Evolutionary conservation across 768 basidiomycete genomes (phyloP), one percentile per base, ranked within the genome.

Genomic region (Russula dissimulans): DNA sequence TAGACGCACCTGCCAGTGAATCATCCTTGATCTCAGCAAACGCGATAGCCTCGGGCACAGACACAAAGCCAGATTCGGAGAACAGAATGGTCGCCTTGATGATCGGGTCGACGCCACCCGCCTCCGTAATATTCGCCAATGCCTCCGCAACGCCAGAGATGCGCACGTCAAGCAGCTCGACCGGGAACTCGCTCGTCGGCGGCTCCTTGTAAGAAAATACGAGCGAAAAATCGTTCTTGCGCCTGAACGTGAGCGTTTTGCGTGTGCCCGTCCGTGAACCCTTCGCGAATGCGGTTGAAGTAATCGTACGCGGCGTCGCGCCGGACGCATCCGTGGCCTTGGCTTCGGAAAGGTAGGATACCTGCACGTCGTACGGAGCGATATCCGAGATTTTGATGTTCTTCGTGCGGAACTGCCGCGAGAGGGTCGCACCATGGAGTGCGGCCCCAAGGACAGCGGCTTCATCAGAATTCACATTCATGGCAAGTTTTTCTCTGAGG

Each of bases 381-480:
- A 89, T 78, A 70, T 98, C 97, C 5, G 79, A 72, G 34, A 97
- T 79, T 62, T 91, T 89, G 71, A 97, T 88, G 66, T 88, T 85
- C 75, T 98, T 99, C 51, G 97, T 97, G 76, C 89, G 89, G 80
- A 97, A 98, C 68, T 91, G 91, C 43, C 87, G 79, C 65, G 88
- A 92, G 31, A 95, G 79, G 26, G 83, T 79, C 4, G 97, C 95
- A 15, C 95, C 97, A 63, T 95, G 85, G 51, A 97, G 84, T 1
- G 90, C 95, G 26, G 95, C 94, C 45, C 87, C 93, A 46, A 99
- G 81, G 18, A 97, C 95, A 29, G 89, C 90, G 0, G 93, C 91
- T 74, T 99, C 97, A 70, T 98, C 97, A 0, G 95, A 87, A 70
- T 99, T 98, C 62, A 99, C 91, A 66, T 97, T 98, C 69, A 87